Percentiles rank a stretch among this genome's conserved stretches.
These are phyloP conservation scores for Malassezia slooffiae DNA, from an alignment of 1,284 basidiomycete genomes.

Conservation along the genomic window DNA sequence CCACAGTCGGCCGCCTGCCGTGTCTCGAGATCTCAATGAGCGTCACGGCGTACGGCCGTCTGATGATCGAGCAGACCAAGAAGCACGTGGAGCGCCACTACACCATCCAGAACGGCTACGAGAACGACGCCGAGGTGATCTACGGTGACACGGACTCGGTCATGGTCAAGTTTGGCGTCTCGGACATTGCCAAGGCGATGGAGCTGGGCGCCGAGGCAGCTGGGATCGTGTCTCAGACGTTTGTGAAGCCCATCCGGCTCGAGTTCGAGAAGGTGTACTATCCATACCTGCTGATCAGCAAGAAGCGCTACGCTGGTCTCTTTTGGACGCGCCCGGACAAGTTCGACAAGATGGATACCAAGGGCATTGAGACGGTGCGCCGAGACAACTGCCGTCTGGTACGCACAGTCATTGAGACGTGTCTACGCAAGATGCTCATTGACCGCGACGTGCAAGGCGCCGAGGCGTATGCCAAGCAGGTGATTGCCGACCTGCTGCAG, in stretches of 20 bases:
- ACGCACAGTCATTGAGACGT: conserved; percentile 45
- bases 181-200: conserved; percentile 38
- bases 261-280: conserved; percentile 47
- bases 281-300: conserved; percentile 45
- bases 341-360: conserved; percentile 47
- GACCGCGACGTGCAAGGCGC: conserved; percentile 45
- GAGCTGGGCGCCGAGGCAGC: conserved; percentile 73
- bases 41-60: conserved; percentile 44
- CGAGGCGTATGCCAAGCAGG: conserved; percentile 43
- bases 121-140: conserved; percentile 43
- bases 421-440: conserved; percentile 46
- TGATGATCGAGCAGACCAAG: conserved; percentile 46
- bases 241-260: conserved; percentile 43
- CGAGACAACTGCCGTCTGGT: conserved; percentile 46
- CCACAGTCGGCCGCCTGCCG: conserved; percentile 43
- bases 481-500: conserved; percentile 44
- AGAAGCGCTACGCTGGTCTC: conserved; percentile 45
- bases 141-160: conserved; percentile 47
- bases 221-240: conserved; percentile 57
- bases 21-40: conserved; percentile 47
- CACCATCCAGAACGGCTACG: conserved; percentile 44
- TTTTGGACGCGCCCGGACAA: conserved; percentile 43
- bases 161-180: conserved; percentile 46
- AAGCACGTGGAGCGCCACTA: conserved; percentile 36
- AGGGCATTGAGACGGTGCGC: conserved; percentile 47